Percentiles rank a stretch among this genome's conserved stretches.
Evolutionary conservation across 2,329 filamentous ascomycete genomes (phyloP).

Genomic region (Trichoderma guizhouense): DNA sequence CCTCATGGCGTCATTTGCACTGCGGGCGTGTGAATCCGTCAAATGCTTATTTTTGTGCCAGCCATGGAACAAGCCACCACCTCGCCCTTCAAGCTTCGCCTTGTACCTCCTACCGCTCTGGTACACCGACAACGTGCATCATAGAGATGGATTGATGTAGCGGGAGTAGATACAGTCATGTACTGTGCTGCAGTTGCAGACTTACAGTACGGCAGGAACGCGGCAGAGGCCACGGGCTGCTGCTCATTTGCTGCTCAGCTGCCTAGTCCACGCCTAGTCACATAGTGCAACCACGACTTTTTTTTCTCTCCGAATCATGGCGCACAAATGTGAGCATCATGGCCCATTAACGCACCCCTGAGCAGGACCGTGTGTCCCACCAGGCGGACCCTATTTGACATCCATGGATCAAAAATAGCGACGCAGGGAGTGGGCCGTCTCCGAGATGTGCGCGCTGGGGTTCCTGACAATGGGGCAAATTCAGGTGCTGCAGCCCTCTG

Average conservation of each 20-base stretch:
- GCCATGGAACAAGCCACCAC: neutral
- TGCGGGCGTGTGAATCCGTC: neutral
- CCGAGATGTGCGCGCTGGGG: slow-evolving; percentile 15
- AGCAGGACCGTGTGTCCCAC: slow-evolving; percentile 14
- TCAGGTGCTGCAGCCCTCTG: neutral
- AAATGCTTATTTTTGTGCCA: neutral
- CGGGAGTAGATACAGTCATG: neutral
- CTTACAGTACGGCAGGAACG: neutral
- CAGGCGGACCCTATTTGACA: slow-evolving; percentile 14
- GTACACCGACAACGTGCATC: neutral
- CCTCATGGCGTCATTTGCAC: neutral
- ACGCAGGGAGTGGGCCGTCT: slow-evolving; percentile 6
- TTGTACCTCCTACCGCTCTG: neutral
- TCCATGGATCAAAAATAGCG: slow-evolving; percentile 18
- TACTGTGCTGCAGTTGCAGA: neutral
- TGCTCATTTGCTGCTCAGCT: slow-evolving; percentile 6
- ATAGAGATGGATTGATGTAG: neutral
- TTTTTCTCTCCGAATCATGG: slow-evolving; percentile 13
- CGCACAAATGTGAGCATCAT: neutral
- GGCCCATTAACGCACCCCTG: slow-evolving; percentile 11
- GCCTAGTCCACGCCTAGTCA: slow-evolving; percentile 1
- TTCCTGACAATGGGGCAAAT: slow-evolving; percentile 13
- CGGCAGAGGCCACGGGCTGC: neutral
- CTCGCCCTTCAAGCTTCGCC: neutral
- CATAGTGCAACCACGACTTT: neutral